A percentile compares a stretch with the other conserved stretches of the same genome.
Conservation (phyloP, 495 filamentous ascomycete species). For the Penicillium maclennaniae region DNA sequence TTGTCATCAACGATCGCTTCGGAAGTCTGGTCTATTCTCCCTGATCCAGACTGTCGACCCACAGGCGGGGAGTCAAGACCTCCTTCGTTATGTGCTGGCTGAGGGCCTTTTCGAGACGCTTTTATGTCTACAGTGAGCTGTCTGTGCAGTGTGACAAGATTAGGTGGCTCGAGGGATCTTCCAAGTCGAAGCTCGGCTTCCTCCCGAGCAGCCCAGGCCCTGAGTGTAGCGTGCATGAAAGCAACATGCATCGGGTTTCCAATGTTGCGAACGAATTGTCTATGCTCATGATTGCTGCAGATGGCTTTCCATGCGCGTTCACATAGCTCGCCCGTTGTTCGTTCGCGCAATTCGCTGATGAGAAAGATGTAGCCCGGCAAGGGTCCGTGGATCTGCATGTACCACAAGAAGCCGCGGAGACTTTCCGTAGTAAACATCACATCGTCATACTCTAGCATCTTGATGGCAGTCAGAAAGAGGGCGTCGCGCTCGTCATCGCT, state of each 20-base stretch:
- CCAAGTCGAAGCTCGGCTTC: constrained; percentile 6
- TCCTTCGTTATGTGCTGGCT: not conserved
- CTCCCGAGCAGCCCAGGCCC: constrained; percentile 49
- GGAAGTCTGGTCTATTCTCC: not conserved
- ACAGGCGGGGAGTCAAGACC: not conserved
- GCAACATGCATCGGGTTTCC: constrained; percentile 21
- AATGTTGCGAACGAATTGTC: constrained; percentile 37
- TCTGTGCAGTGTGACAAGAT: not conserved
- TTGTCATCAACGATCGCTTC: not conserved
- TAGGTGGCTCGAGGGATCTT: not conserved
- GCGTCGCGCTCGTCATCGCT: constrained; percentile 21
- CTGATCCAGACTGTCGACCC: not conserved
- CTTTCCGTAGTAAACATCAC: constrained; percentile 41
- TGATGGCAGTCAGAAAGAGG: constrained; percentile 44
- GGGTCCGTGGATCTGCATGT: constrained; percentile 46
- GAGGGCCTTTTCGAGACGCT: not conserved
- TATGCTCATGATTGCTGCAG: constrained; percentile 43
- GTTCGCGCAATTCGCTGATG: constrained; percentile 50
- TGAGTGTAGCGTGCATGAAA: constrained; percentile 46
- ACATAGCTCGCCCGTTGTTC: constrained; percentile 45
- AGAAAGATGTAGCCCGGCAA: constrained; percentile 50
- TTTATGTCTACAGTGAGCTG: not conserved
- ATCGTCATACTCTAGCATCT: constrained; percentile 52
- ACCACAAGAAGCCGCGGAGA: constrained; percentile 50
- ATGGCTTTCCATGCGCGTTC: constrained; percentile 53